phyloP scores from a whole-genome alignment of 148 eudicot genomes.

The Pouteria glomerata region DNA sequence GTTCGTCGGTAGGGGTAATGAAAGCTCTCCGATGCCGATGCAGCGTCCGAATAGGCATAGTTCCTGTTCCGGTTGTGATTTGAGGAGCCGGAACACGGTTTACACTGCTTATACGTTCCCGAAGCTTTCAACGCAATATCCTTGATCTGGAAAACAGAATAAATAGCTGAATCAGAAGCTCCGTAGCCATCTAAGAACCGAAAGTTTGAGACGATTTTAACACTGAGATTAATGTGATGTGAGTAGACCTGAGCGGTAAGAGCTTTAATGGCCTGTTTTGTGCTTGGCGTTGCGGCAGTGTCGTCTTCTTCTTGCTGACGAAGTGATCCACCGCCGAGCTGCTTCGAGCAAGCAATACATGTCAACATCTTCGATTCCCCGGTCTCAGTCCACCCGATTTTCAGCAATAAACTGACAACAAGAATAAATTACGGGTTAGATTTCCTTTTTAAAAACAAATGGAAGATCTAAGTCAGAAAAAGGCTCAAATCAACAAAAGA shows the following conservation, averaged over 20 bases:
- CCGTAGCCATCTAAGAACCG: neutral
- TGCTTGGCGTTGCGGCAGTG: constrained; percentile 44
- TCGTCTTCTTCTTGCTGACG: constrained; percentile 40
- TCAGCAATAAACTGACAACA: neutral
- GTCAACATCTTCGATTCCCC: constrained; percentile 44
- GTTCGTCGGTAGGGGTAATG: constrained; percentile 55
- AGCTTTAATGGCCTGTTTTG: constrained; percentile 69
- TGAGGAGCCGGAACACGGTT: constrained; percentile 67
- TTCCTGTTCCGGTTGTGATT: constrained; percentile 27
- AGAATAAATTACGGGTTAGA: neutral
- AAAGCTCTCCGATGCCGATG: constrained; percentile 53
- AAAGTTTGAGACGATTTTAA: neutral
- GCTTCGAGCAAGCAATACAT: constrained; percentile 70
- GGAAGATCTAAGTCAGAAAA: neutral
- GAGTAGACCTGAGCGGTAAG: constrained; percentile 58
- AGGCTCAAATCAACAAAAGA: neutral
- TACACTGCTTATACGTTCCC: constrained; percentile 81
- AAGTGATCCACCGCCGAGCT: constrained; percentile 50
- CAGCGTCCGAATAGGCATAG: constrained; percentile 50
- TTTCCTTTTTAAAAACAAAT: neutral
- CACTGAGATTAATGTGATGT: neutral
- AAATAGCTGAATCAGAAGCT: neutral
- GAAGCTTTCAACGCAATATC: constrained; percentile 90
- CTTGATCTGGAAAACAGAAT: constrained; percentile 52
- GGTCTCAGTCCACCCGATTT: neutral